Conservation (phyloP, 768 basidiomycete genomes). For the Lepiota venenata region DNA sequence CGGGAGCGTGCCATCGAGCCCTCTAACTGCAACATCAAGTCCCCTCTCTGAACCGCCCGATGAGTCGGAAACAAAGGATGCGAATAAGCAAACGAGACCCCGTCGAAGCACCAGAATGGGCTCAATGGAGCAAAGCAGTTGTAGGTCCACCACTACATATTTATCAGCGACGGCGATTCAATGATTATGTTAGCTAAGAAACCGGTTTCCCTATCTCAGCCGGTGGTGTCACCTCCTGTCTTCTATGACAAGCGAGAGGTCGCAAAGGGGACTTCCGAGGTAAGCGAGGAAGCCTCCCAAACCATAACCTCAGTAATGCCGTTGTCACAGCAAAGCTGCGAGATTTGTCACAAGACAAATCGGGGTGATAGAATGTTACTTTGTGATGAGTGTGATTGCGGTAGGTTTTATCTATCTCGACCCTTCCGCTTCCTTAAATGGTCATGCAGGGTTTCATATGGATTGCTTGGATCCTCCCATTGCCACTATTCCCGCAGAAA, state of each 20-base stretch:
- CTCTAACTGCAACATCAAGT: constrained; percentile 74
- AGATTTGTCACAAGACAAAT: constrained; percentile 89
- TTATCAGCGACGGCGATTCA: constrained; percentile 15
- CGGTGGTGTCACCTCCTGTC: constrained; percentile 39
- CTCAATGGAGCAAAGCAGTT: constrained; percentile 45
- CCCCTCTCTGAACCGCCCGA: constrained; percentile 79
- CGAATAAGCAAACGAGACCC: constrained; percentile 41
- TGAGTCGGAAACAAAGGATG: constrained; percentile 61
- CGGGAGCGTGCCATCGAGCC: constrained; percentile 66
- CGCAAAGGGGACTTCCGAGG: constrained; percentile 50
- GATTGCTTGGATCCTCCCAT: constrained; percentile 95
- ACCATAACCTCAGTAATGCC: constrained; percentile 24
- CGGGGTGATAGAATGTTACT: constrained; percentile 90
- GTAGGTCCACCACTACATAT: constrained; percentile 24
- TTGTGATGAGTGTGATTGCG: constrained; percentile 44
- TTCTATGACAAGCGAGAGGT: constrained; percentile 46
- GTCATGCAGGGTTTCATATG: constrained; percentile 82
- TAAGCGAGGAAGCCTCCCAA: constrained; percentile 32
- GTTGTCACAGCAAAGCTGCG: constrained; percentile 69
- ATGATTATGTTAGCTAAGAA: constrained; percentile 30
- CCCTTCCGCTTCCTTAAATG: constrained; percentile 6
- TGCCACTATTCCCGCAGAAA: constrained; percentile 79
- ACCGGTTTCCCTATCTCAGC: constrained; percentile 26
- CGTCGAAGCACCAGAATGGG: constrained; percentile 51
- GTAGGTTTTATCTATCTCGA: constrained; percentile 21